Conservation (phyloP, 306 rosid genomes). For the Potentilla sterilis region DNA sequence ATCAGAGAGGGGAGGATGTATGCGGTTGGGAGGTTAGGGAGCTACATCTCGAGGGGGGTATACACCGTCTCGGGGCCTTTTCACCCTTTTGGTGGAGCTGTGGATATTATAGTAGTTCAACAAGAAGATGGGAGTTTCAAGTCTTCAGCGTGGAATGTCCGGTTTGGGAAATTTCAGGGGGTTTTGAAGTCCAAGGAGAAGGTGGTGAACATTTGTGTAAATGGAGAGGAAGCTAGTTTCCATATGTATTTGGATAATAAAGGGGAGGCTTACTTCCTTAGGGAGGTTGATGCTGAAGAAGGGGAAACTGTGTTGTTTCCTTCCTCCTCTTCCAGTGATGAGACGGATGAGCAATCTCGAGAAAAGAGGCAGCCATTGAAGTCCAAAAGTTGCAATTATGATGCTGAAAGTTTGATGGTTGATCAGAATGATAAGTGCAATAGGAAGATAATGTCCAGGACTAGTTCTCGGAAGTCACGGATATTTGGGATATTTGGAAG, state of each 20-base stretch:
- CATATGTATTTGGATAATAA: constrained; percentile 73
- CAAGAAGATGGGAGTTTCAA: constrained; percentile 81
- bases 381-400: constrained; percentile 42
- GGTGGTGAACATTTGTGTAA: constrained; percentile 58
- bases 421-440: constrained; percentile 36
- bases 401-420: constrained; percentile 17
- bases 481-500: constrained; percentile 61
- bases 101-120: constrained; percentile 82
- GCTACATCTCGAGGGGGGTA: constrained; percentile 65
- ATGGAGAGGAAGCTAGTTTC: constrained; percentile 62
- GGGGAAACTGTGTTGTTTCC: constrained; percentile 39
- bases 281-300: constrained; percentile 49
- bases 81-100: constrained; percentile 96
- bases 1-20: constrained; percentile 53
- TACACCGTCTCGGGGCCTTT: constrained; percentile 78
- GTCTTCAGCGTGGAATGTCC: constrained; percentile 90
- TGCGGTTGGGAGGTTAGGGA: constrained; percentile 78
- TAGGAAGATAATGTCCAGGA: constrained; percentile 34
- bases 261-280: constrained; percentile 82
- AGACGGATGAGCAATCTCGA: constrained; percentile 26
- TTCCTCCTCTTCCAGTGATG: constrained; percentile 46
- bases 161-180: constrained; percentile 93
- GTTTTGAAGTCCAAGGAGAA: constrained; percentile 77
- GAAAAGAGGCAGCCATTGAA: constrained; percentile 31
- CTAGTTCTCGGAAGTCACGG: constrained; percentile 41